Evolutionary conservation across 306 rosid species (phyloP).

Genomic region (Macrotyloma uniflorum): DNA sequence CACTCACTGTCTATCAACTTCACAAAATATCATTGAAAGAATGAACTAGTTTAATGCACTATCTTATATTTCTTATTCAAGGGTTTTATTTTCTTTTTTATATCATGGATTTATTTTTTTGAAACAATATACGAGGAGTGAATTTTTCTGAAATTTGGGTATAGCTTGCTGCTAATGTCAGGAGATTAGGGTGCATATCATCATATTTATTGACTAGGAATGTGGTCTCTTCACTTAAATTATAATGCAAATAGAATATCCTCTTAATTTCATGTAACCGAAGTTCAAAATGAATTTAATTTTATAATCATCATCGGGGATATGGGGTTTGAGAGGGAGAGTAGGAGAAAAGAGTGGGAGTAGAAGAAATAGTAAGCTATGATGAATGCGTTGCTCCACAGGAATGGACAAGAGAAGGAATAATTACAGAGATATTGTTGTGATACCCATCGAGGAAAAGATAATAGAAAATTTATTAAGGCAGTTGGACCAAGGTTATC

Average conservation of each 20-base stretch:
- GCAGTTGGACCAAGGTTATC: background rate
- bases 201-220: background rate
- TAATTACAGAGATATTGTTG: background rate
- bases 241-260: background rate
- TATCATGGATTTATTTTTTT: background rate
- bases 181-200: background rate
- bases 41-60: too few relatives aligned
- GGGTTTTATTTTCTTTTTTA: background rate
- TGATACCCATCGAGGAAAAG: background rate
- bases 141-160: background rate
- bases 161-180: background rate
- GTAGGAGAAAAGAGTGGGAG: background rate
- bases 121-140: background rate
- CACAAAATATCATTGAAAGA: too few relatives aligned
- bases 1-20: too few relatives aligned
- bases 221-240: background rate
- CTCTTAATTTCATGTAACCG: background rate
- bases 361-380: background rate
- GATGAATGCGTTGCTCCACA: background rate
- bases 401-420: background rate
- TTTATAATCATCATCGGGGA: background rate
- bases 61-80: too few relatives aligned
- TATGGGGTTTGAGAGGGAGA: background rate
- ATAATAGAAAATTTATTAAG: background rate
- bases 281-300: conserved; percentile 5